Evolutionary conservation across 1,284 basidiomycete genomes (phyloP).

Genomic region (Trichosporon inkin): DNA sequence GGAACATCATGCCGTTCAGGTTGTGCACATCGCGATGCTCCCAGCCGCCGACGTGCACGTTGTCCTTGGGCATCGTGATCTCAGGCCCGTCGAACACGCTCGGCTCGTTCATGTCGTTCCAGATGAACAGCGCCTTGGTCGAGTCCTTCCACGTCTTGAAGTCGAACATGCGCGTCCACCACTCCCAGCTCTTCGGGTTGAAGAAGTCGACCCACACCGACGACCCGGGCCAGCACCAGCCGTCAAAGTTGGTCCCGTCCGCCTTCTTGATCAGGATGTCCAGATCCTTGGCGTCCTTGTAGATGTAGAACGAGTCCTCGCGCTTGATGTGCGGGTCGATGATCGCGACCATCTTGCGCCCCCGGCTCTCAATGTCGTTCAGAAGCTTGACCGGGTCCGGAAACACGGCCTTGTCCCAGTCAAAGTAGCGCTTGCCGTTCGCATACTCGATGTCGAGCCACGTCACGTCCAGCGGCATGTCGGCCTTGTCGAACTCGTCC

Average conservation of each 20-base stretch:
- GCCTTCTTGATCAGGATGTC: slow-evolving; percentile 77
- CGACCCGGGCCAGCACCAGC: slow-evolving; percentile 97
- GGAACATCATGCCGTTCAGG: slow-evolving; percentile 54
- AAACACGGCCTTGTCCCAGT: slow-evolving; percentile 91
- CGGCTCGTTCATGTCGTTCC: slow-evolving; percentile 99
- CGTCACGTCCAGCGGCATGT: slow-evolving; percentile 93
- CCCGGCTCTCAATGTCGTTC: slow-evolving; percentile 75
- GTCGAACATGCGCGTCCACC: slow-evolving; percentile 85
- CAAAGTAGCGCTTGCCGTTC: slow-evolving; percentile 93
- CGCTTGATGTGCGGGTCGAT: slow-evolving; percentile 95
- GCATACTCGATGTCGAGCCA: slow-evolving; percentile 99
- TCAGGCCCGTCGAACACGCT: slow-evolving; percentile 98
- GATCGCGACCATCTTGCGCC: slow-evolving; percentile 96
- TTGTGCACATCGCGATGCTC: slow-evolving; percentile 84
- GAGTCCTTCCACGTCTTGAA: slow-evolving; percentile 55
- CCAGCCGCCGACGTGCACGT: slow-evolving; percentile 84
- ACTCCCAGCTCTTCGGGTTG: slow-evolving; percentile 81
- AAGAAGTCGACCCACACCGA: slow-evolving; percentile 97
- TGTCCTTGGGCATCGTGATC: slow-evolving; percentile 94
- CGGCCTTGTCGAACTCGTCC: slow-evolving; percentile 80
- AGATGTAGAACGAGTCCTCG: slow-evolving; percentile 72
- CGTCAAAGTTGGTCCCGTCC: slow-evolving; percentile 82
- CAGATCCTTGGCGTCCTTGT: slow-evolving; percentile 74
- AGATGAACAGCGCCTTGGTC: slow-evolving; percentile 78
- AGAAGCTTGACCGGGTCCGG: slow-evolving; percentile 92